Percentiles rank a stretch among this genome's conserved stretches.
These are phyloP conservation scores for Aspergillus thermomutatus DNA, from an alignment of 2,329 filamentous ascomycete genomes.

Conservation along the genomic window DNA sequence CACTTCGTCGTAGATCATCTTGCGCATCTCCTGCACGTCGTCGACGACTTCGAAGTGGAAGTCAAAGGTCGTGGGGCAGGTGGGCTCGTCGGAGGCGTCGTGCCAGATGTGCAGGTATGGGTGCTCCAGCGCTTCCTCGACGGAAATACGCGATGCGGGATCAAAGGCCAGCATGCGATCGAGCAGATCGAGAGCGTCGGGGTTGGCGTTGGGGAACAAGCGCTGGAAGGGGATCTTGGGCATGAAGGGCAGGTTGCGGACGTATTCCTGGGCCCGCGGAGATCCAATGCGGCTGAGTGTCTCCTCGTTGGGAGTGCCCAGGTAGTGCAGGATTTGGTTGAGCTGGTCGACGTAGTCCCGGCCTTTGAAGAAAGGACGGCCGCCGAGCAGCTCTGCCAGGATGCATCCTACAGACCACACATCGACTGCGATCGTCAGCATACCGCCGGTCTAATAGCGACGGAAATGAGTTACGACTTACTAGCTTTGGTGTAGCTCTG, in stretches of 20 bases:
- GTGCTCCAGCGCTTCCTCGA: conserved; percentile 94
- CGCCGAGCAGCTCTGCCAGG: conserved; percentile 89
- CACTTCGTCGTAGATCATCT: conserved; percentile 97
- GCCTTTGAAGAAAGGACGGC: conserved; percentile 98
- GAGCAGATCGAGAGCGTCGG: conserved; percentile 89
- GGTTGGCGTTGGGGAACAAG: conserved; percentile 92
- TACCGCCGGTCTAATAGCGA: conserved; percentile 2
- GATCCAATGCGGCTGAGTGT: conserved; percentile 92
- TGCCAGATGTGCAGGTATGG: conserved; percentile 98
- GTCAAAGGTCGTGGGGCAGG: conserved; percentile 91
- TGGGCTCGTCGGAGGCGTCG: conserved; percentile 91
- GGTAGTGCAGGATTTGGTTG: conserved; percentile 97
- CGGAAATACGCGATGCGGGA: conserved; percentile 85
- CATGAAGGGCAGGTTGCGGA: conserved; percentile 93
- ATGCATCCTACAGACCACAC: conserved; percentile 99
- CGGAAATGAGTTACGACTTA: conserved; percentile 53
- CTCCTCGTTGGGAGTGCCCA: conserved; percentile 94
- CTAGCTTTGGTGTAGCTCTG: conserved; percentile 99
- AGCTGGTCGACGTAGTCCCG: conserved; percentile 99
- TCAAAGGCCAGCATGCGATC: conserved; percentile 98
- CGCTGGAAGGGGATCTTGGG: conserved; percentile 84
- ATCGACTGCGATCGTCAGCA: conserved; percentile 64
- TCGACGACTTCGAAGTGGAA: conserved; percentile 98
- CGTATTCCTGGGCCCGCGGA: conserved; percentile 94
- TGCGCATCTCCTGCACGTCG: conserved; percentile 90